Evolutionary conservation across 768 basidiomycete species (phyloP).

Genomic region (Phlebiopsis gigantea): DNA sequence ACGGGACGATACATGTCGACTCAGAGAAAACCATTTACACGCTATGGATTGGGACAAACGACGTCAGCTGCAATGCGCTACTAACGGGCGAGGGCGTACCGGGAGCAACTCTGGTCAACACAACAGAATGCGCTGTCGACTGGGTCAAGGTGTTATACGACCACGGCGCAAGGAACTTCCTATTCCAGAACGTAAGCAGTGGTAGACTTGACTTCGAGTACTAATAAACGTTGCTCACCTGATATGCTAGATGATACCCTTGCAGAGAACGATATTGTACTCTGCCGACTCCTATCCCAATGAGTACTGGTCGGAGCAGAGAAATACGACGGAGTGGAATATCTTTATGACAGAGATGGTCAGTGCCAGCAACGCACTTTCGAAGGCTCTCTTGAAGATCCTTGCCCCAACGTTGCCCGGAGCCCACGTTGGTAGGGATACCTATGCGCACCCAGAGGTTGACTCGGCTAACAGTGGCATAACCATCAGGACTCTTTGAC

Average conservation of each 20-base stretch:
- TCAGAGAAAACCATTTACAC: conserved; percentile 48
- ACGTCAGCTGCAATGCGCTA: conserved; percentile 47
- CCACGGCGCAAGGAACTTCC: conserved; percentile 54
- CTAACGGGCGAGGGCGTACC: conserved; percentile 33
- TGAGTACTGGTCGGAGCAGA: conserved; percentile 42
- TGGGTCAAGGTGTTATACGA: conserved; percentile 50
- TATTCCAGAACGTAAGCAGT: conserved; percentile 55
- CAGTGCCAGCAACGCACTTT: conserved; percentile 45
- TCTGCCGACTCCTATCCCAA: conserved; percentile 41
- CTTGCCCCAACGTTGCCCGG: conserved; percentile 42
- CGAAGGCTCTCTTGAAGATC: conserved; percentile 44
- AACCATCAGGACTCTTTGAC: conserved; percentile 47
- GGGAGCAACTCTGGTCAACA: conserved; percentile 47
- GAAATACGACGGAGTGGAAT: conserved; percentile 56
- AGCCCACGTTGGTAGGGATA: conserved; percentile 46
- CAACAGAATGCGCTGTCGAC: conserved; percentile 47
- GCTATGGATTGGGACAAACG: conserved; percentile 53
- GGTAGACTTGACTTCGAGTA: background rate
- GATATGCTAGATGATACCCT: conserved; percentile 46
- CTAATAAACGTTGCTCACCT: background rate
- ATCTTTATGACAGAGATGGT: conserved; percentile 50
- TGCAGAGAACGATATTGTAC: conserved; percentile 46
- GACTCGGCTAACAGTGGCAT: background rate
- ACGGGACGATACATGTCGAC: conserved; percentile 23
- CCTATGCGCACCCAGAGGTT: background rate